Conservation (phyloP, 2,329 filamentous ascomycete species). For the Boeremia lycopersici region DNA sequence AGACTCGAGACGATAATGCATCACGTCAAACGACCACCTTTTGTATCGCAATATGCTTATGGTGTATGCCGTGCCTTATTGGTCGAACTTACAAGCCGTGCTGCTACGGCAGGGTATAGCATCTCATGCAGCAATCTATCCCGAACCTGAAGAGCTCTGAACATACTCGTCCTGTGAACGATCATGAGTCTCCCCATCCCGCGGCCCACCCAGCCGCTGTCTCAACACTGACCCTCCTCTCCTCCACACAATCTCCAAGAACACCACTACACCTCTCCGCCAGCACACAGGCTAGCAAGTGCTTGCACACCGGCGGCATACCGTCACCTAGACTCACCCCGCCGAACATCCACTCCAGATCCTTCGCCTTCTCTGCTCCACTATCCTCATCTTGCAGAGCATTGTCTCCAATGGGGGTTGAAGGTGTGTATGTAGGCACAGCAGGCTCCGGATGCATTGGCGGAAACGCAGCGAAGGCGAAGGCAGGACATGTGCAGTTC, state of each 20-base stretch:
- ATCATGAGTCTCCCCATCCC: slow-evolving; percentile 37
- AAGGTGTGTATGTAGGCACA: background rate
- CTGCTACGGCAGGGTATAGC: slow-evolving; percentile 32
- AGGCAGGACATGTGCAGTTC: slow-evolving; percentile 90
- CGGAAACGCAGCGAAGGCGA: slow-evolving; percentile 73
- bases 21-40: slow-evolving; percentile 10
- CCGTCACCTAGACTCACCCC: slow-evolving; percentile 21
- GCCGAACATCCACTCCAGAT: slow-evolving; percentile 21
- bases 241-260: slow-evolving; percentile 63
- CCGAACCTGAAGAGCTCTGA: background rate
- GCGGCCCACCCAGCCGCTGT: slow-evolving; percentile 74
- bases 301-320: slow-evolving; percentile 76
- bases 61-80: background rate
- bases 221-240: slow-evolving; percentile 61
- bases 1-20: slow-evolving; percentile 29
- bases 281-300: slow-evolving; percentile 82
- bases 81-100: slow-evolving; percentile 13
- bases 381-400: background rate
- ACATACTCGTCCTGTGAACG: background rate
- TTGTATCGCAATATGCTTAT: background rate
- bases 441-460: slow-evolving; percentile 27
- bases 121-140: slow-evolving; percentile 9
- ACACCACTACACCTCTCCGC: slow-evolving; percentile 67
- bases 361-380: background rate
- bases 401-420: background rate